Base-by-base conservation (phyloP, 495 filamentous ascomycete genomes). In the Penicillium goetzii region DNA sequence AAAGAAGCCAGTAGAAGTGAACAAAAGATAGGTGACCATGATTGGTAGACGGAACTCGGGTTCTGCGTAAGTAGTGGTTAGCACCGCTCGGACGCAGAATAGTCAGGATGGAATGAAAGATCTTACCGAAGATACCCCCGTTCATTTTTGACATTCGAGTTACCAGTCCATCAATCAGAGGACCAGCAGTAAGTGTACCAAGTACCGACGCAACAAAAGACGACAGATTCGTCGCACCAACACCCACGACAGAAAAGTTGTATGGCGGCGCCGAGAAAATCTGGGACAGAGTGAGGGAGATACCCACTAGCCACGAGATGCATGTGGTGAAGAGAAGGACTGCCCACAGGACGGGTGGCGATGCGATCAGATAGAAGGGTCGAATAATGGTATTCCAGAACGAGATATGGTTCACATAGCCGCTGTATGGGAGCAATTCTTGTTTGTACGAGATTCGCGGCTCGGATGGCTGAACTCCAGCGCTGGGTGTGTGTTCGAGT, bases 191-290 rank as follows among this genome's bases (percentile, higher is more conserved):
- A 12, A 76, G 23, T 0, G 76, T 77, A 1, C 76, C 76, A 2
- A 82, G 68, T 0, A 79, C 54, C 4, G 74, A 73, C 0, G 77
- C 78, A 21, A 82, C 73, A 32, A 82, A 76, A 2, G 75, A 75
- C 0, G 77, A 70, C 2, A 81, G 60, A 47, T 78, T 79, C 17
- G 78, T 79, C 3, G 78, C 70, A 15, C 80, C 80, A 23, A 82
- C 78, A 4, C 69, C 70, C 4, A 74, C 72, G 9, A 79, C 76
- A 0, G 77, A 80, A 54, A 82, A 79, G 63, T 70, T 79, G 59
- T 82, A 82, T 2, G 80, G 80, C 0, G 80, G 75, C 0, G 73
- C 78, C 0, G 78, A 79, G 69, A 82, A 80, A 38, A 82, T 80
- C 63, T 80, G 78, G 0, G 79, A 80, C 5, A 80, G 64, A 1